Evolutionary conservation across 1,284 basidiomycete species (phyloP), one percentile per base, ranked within the genome.

Genomic region (Dichomitus squalens): DNA sequence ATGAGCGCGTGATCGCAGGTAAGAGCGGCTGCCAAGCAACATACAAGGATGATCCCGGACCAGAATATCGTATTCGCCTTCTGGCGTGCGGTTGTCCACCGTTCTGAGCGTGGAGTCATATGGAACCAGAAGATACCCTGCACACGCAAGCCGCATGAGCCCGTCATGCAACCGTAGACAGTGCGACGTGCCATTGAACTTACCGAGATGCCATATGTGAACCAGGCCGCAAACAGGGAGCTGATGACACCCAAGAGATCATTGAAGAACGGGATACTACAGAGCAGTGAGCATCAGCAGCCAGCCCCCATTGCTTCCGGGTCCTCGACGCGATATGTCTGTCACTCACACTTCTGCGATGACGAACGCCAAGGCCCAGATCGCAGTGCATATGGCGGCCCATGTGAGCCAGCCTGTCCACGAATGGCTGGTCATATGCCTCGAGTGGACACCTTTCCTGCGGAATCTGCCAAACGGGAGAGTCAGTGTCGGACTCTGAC

Each of bases 241-340:
- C 64, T 66, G 54, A 72, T 71, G 11, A 72, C 70, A 4, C 70
- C 68, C 27, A 72, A 64, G 11, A 72, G 61, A 46, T 69, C 71
- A 58, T 72, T 72, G 68, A 72, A 72, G 64, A 72, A 72, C 20
- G 71, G 71, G 48, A 72, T 71, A 1, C 70, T 71, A 50, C 35
- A 36, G 5, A n/a, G n/a, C n/a, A n/a, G n/a, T n/a, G n/a, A n/a
- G n/a, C n/a, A n/a, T n/a, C n/a, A n/a, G n/a, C n/a, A n/a, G n/a
- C n/a, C n/a, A n/a, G n/a, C n/a, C n/a, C n/a, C n/a, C n/a, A n/a
- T n/a, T n/a, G n/a, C n/a, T n/a, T n/a, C n/a, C n/a, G n/a, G n/a
- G 31, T 33, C 31, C 7, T 33, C 6, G 12, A 33, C 31, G 31
- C 31, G 31, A 7, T 6, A 33, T 4, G n/a, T 4, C 5, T 36